These are phyloP conservation scores for Cladosporium sp. DNA, from an alignment of 2,329 filamentous ascomycete species.

Conservation along the genomic window DNA sequence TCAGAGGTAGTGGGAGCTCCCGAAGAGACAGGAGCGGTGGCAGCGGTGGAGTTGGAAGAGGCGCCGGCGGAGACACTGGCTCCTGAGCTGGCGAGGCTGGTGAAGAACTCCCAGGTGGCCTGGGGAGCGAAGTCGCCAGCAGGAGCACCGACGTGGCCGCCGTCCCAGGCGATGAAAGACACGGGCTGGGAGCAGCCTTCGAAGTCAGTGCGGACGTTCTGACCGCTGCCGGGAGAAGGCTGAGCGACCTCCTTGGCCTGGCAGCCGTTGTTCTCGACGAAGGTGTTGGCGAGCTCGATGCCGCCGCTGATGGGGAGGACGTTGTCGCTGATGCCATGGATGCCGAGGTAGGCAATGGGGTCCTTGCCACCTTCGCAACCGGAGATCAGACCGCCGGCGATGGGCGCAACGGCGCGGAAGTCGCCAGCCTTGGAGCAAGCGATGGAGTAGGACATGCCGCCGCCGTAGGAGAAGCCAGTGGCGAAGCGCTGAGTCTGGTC, in stretches of 20 bases:
- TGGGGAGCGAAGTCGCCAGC: slow-evolving; percentile 11
- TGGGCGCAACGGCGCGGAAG: slow-evolving; percentile 11
- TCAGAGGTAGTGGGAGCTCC: background rate
- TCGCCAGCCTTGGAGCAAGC: slow-evolving; percentile 27
- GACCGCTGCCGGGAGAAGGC: slow-evolving; percentile 10
- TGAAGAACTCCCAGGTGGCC: slow-evolving; percentile 21
- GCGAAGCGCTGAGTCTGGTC: slow-evolving; percentile 12
- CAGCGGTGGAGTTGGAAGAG: slow-evolving; percentile 14
- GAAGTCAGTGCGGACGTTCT: slow-evolving; percentile 15
- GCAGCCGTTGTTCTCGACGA: slow-evolving; percentile 20
- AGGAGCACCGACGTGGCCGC: slow-evolving; percentile 14
- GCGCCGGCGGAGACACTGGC: background rate
- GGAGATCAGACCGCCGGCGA: slow-evolving; percentile 4
- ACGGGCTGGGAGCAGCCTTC: slow-evolving; percentile 18
- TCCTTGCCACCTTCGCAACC: slow-evolving; percentile 13
- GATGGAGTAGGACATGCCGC: slow-evolving; percentile 18
- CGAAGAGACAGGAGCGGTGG: background rate
- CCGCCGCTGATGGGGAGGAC: slow-evolving; percentile 18
- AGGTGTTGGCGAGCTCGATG: slow-evolving; percentile 16
- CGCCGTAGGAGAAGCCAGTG: slow-evolving; percentile 7
- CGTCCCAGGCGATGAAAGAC: slow-evolving; percentile 21
- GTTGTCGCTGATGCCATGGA: slow-evolving; percentile 19
- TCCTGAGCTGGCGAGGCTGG: background rate
- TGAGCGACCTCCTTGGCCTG: slow-evolving; percentile 8
- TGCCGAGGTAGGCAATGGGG: slow-evolving; percentile 21